Conservation (phyloP, 192 early-diverging fungal species). For the Funneliformis geosporum region DNA sequence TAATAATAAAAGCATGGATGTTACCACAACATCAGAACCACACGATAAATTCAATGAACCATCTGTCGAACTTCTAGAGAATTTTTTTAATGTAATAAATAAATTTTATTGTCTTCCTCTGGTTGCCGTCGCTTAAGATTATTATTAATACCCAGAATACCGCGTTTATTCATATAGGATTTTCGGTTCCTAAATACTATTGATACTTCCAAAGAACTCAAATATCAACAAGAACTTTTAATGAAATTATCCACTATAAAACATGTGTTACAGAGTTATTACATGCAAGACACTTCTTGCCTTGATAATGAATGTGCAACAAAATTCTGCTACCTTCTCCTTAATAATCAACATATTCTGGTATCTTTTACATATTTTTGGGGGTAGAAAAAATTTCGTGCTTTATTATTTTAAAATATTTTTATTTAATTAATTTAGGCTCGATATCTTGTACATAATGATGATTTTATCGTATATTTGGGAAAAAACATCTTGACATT, state of each 20-base stretch:
- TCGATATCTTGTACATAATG: neutral
- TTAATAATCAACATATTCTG: neutral
- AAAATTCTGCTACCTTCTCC: neutral
- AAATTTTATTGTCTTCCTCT: neutral
- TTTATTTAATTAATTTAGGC: neutral
- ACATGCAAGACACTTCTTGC: neutral
- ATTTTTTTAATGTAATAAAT: neutral
- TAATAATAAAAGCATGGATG: too few relatives aligned
- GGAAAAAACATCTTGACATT: neutral
- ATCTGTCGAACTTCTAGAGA: neutral
- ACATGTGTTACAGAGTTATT: neutral
- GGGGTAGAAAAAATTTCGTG: neutral
- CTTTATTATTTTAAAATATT: neutral
- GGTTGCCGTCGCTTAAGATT: neutral
- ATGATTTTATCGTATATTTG: neutral
- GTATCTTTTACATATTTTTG: neutral
- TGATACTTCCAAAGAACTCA: neutral
- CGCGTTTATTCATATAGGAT: neutral
- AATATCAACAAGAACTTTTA: neutral
- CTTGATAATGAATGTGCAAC: neutral
- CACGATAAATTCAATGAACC: neutral
- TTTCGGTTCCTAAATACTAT: neutral
- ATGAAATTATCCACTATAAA: neutral
- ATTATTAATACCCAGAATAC: neutral
- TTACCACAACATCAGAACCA: too few relatives aligned